Percentiles rank a stretch among this genome's conserved stretches.
Conservation (phyloP, 345 rosid species). For the Salix udensis region DNA sequence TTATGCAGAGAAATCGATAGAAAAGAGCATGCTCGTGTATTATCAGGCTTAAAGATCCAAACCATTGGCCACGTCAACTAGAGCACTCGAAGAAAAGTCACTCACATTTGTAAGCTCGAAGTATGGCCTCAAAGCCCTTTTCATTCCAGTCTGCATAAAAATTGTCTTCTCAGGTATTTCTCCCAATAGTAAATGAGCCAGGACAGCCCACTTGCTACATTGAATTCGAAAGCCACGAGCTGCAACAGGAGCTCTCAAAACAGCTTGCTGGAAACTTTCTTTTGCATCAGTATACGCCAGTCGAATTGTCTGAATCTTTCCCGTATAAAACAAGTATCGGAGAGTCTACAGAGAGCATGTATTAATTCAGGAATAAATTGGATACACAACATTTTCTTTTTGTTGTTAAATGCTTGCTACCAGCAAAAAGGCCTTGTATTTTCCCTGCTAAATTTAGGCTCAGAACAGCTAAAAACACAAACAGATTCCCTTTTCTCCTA, state of each 20-base stretch:
- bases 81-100: neutral
- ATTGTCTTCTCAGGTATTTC: constrained; percentile 80
- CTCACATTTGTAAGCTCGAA: constrained; percentile 88
- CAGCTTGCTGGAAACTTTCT: constrained; percentile 80
- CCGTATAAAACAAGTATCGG: constrained; percentile 76
- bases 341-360: constrained; percentile 50
- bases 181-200: constrained; percentile 68
- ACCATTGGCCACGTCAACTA: neutral
- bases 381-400: neutral
- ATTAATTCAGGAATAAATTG: neutral
- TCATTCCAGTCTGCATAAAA: constrained; percentile 84
- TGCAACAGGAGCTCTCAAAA: constrained; percentile 72
- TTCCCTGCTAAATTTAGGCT: neutral
- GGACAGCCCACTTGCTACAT: constrained; percentile 74
- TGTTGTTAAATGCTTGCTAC: neutral
- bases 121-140: constrained; percentile 66
- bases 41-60: too few species aligned
- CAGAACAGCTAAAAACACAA: neutral
- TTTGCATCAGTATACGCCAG: constrained; percentile 84
- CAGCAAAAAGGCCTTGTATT: neutral
- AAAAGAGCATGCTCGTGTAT: neutral
- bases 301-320: constrained; percentile 79
- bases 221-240: constrained; percentile 70
- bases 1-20: neutral
- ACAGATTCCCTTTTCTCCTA: neutral